Evolutionary conservation across 192 early-diverging fungal species (phyloP).

Genomic region (Backusella tarrabulga): DNA sequence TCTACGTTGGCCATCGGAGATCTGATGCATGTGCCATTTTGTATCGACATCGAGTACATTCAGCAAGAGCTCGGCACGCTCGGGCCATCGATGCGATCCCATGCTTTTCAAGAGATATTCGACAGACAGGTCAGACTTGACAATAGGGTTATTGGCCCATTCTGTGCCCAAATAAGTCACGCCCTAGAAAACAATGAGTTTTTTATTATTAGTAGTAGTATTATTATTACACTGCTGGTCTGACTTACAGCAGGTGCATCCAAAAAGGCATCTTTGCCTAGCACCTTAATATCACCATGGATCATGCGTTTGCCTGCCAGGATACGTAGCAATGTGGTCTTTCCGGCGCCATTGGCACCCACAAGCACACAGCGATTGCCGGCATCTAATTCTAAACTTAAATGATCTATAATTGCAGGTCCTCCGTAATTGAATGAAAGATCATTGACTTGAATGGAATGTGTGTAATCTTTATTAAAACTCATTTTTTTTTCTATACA

Average conservation of each 20-base stretch:
- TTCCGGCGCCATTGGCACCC: conserved; percentile 74
- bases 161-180: conserved; percentile 80
- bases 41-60: conserved; percentile 70
- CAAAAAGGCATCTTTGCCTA: conserved; percentile 66
- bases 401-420: conserved; percentile 50
- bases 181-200: conserved; percentile 26
- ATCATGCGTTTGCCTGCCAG: conserved; percentile 70
- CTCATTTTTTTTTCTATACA: neutral
- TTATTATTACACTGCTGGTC: no score
- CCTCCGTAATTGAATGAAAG: conserved; percentile 63
- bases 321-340: conserved; percentile 67
- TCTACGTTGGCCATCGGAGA: conserved; percentile 63
- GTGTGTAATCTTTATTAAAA: neutral
- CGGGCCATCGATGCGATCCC: conserved; percentile 58
- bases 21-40: conserved; percentile 65
- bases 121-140: conserved; percentile 67
- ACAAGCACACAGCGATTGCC: conserved; percentile 68
- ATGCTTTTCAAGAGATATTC: conserved; percentile 62
- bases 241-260: conserved; percentile 51
- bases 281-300: conserved; percentile 49
- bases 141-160: conserved; percentile 75
- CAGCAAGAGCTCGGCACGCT: conserved; percentile 58
- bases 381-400: conserved; percentile 47
- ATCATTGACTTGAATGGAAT: conserved; percentile 43
- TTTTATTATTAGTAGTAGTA: neutral